Evolutionary conservation across 805 yeast genomes (phyloP).

Genomic region (Ogataea paraovalis): DNA sequence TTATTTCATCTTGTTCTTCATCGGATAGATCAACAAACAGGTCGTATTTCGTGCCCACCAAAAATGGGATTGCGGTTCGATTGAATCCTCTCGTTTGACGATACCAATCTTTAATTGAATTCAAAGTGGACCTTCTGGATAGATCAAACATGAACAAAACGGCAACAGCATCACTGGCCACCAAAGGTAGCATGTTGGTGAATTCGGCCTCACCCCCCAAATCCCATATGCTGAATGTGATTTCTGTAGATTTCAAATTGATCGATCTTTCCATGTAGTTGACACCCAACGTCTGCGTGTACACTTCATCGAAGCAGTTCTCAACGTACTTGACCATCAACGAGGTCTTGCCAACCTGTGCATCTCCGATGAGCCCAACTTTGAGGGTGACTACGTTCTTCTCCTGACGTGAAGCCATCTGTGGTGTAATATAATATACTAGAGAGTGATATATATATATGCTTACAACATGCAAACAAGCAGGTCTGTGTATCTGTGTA

Average conservation of each 20-base stretch:
- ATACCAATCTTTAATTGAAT: conserved; percentile 93
- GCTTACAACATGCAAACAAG: too few species aligned
- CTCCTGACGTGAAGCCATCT: conserved; percentile 12
- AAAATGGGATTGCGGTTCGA: conserved; percentile 82
- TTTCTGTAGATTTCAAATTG: conserved; percentile 77
- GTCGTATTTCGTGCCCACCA: conserved; percentile 93
- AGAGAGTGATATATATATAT: too few species aligned
- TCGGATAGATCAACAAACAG: conserved; percentile 72
- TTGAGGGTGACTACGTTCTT: conserved; percentile 60
- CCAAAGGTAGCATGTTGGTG: conserved; percentile 91
- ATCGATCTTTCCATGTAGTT: conserved; percentile 91
- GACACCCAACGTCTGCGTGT: conserved; percentile 92
- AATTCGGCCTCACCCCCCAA: conserved; percentile 94
- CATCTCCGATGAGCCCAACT: conserved; percentile 92
- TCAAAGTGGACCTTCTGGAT: conserved; percentile 79
- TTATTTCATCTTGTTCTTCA: conserved; percentile 79
- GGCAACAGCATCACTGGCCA: conserved; percentile 89
- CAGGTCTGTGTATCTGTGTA: too few species aligned
- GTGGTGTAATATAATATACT: too few species aligned
- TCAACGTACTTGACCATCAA: conserved; percentile 97
- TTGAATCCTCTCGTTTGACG: conserved; percentile 87
- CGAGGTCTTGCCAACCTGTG: conserved; percentile 94
- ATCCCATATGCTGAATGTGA: conserved; percentile 92
- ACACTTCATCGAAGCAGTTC: conserved; percentile 85
- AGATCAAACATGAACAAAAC: conserved; percentile 86